Evolutionary conservation across 257 asterid species (phyloP).

Genomic region (Nicotiana undulata): DNA sequence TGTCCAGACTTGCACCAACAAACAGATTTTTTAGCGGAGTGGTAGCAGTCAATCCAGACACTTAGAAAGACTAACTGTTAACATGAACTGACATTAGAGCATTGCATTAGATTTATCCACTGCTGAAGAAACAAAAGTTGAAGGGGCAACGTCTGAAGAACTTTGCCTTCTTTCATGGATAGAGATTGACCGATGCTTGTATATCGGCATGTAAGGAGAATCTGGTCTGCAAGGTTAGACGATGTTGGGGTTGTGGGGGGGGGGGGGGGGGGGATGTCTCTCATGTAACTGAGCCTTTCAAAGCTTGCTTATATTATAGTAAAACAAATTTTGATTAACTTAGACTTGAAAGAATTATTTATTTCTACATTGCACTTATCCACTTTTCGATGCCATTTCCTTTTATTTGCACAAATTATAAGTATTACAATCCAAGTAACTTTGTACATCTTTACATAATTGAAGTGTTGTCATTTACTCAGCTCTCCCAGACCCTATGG

Average conservation of each 20-base stretch:
- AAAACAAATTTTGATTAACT: neutral
- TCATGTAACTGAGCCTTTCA: neutral
- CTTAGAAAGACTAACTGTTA: neutral
- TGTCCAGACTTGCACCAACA: neutral
- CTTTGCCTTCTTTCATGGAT: neutral
- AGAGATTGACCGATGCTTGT: neutral
- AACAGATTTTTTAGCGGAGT: neutral
- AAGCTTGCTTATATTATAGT: neutral
- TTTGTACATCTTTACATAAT: neutral
- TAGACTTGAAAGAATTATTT: neutral
- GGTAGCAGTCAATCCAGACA: neutral
- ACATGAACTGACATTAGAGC: neutral
- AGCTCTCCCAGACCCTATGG: neutral
- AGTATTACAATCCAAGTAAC: neutral
- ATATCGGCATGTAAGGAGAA: neutral
- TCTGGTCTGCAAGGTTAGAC: neutral
- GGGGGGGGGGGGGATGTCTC: neutral
- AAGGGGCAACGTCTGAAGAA: neutral
- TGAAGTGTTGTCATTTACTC: neutral
- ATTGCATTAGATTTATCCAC: neutral
- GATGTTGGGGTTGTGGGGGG: neutral
- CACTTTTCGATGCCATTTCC: neutral
- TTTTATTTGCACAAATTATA: slow-evolving; percentile 1
- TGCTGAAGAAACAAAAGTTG: neutral
- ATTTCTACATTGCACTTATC: neutral